A percentile compares a stretch with the other conserved stretches of the same genome.
Evolutionary conservation across 2,329 filamentous ascomycete species (phyloP).

Genomic region (Stagonosporopsis chrysanthemi): DNA sequence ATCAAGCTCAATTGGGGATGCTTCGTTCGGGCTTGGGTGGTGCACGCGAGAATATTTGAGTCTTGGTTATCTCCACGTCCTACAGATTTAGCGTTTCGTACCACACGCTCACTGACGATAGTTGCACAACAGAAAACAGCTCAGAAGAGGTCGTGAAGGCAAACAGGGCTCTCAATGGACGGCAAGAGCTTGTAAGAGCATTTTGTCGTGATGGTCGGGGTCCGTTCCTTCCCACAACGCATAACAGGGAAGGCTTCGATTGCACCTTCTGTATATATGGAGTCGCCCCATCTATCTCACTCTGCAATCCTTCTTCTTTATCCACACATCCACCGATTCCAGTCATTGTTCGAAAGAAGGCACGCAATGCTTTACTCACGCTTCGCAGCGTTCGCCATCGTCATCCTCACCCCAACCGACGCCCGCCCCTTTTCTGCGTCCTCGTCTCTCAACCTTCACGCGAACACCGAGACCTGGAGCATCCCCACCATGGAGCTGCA

Average conservation of each 20-base stretch:
- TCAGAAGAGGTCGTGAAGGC: neutral
- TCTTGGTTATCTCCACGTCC: neutral
- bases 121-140: neutral
- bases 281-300: neutral
- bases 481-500: slow-evolving; percentile 36
- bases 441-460: neutral
- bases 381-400: neutral
- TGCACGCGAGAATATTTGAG: slow-evolving; percentile 1
- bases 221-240: neutral
- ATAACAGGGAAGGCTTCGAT: neutral
- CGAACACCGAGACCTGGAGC: slow-evolving; percentile 22
- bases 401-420: neutral
- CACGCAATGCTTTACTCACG: neutral
- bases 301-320: neutral
- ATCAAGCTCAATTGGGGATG: neutral
- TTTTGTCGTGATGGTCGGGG: neutral
- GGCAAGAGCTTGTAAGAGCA: no score
- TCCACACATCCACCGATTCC: neutral
- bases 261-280: neutral
- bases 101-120: neutral
- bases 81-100: slow-evolving; percentile 2
- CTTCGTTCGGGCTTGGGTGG: neutral
- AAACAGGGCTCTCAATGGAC: neutral
- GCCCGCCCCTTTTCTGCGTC: neutral
- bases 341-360: neutral